Evolutionary conservation across 2,329 filamentous ascomycete genomes (phyloP), one percentile per base, ranked within the genome.

Genomic region (Orbilia javanica): DNA sequence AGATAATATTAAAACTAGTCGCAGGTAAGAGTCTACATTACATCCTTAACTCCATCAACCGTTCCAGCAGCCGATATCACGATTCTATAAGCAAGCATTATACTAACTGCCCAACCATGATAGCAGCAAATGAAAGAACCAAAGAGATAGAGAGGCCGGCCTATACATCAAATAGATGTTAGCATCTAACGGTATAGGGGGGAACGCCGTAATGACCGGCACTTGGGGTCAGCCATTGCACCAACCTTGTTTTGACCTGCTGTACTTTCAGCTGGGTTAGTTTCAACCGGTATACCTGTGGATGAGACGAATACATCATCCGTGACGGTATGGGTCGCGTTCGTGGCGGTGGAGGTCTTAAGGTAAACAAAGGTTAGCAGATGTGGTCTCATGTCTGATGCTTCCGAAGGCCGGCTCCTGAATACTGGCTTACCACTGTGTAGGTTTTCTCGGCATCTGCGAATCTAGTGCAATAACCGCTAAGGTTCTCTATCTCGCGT

Each of bases 381-480:
- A 11, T 11, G 8, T 48, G 20, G 22, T 10, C 34, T 22, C 27
- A 27, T 3, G 6, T 25, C n/a, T n/a, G n/a, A 29, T 8, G 11
- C 22, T 48, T 13, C 25, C 2, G 10, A 27, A 29, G 7, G 15
- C n/a, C 7, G 11, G 3, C 42, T 11, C 4, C 1, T 25, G 55
- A 42, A 48, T 31, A 22, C 3, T 25, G 13, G 50, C 73, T 67
- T 25, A 77, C 73, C 39, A 77, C 13, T 2, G 73, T 62, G 22
- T 60, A 67, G 7, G 73, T 77, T 15, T 50, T 65, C 13, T 39
- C 73, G 4, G 60, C 66, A 27, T 77, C 73, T 8, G 73, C 60
- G 36, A 60, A 77, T 31, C 66, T 66, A 13, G 60, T 70, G 18
- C 73, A 77, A n/a, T 77, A 77, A 15, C 66, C 66, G 20, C 57